Percentiles rank a stretch among this genome's conserved stretches.
Evolutionary conservation across 139 green algal species (phyloP).

Genomic region (Trebouxia sp.): DNA sequence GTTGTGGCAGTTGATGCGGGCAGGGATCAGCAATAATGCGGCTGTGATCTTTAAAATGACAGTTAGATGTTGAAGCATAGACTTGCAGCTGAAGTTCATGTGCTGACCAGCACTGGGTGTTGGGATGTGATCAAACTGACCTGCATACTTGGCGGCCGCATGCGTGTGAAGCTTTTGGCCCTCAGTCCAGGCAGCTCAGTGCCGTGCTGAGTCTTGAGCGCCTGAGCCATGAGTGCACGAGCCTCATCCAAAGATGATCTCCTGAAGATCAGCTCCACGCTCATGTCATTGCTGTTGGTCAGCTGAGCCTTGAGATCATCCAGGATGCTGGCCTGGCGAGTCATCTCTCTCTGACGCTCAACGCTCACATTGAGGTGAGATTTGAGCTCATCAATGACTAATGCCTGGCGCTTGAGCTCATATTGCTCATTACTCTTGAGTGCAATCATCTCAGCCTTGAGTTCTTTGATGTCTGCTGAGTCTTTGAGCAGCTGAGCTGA

Average conservation of each 20-base stretch:
- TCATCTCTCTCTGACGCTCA: neutral
- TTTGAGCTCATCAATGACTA: neutral
- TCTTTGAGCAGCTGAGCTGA: neutral
- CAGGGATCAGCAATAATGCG: no score
- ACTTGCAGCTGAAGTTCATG: no score
- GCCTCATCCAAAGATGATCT: neutral
- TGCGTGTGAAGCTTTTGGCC: neutral
- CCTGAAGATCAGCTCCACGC: neutral
- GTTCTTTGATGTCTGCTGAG: neutral
- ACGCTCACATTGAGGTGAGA: neutral
- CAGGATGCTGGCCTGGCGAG: constrained; percentile 11
- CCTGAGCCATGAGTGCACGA: constrained; percentile 1
- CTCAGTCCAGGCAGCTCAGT: neutral
- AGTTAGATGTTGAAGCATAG: no score
- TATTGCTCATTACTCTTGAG: neutral
- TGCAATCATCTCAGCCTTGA: constrained; percentile 6
- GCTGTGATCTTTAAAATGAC: no score
- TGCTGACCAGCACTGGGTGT: no score
- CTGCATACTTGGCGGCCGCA: neutral
- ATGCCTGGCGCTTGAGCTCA: neutral
- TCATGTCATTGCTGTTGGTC: neutral
- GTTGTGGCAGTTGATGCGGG: no score
- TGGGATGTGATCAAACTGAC: neutral
- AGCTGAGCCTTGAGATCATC: constrained; percentile 24
- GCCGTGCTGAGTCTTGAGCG: neutral